Conservation (phyloP, 2,329 filamentous ascomycete species). For the Alternaria viburni region DNA sequence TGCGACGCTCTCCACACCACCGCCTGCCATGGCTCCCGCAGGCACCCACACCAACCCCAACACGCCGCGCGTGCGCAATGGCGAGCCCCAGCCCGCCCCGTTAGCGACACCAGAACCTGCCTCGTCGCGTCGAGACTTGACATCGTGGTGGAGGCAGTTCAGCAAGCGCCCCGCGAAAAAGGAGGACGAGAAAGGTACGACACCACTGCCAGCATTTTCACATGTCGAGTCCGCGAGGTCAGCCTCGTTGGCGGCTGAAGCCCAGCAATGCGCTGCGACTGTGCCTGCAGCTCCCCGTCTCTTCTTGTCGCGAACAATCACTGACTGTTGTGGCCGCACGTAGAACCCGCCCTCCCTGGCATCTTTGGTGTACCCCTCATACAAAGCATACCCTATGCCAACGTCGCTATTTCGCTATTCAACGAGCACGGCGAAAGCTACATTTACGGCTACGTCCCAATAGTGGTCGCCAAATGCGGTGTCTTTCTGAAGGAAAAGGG, state of each 20-base stretch:
- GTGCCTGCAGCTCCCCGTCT: conserved; percentile 22
- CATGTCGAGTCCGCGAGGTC: neutral
- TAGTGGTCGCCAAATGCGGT: conserved; percentile 97
- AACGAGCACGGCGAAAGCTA: conserved; percentile 93
- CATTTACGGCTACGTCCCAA: conserved; percentile 98
- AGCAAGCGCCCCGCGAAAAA: conserved; percentile 68
- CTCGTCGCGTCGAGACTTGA: conserved; percentile 84
- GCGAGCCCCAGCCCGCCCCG: conserved; percentile 51
- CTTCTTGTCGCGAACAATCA: conserved; percentile 21
- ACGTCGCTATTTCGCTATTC: conserved; percentile 94
- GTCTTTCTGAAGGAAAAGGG: conserved; percentile 98
- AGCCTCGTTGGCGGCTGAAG: conserved; percentile 20
- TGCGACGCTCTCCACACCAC: conserved; percentile 29
- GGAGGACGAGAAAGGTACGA: conserved; percentile 67
- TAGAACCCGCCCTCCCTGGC: conserved; percentile 64
- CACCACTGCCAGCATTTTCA: neutral
- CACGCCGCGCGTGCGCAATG: conserved; percentile 52
- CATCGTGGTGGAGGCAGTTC: conserved; percentile 98
- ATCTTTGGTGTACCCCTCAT: conserved; percentile 95
- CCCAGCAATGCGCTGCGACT: conserved; percentile 7
- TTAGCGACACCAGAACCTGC: conserved; percentile 67
- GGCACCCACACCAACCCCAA: conserved; percentile 45
- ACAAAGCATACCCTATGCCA: conserved; percentile 95
- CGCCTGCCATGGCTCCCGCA: conserved; percentile 47
- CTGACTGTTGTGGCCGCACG: conserved; percentile 26